Percentiles rank a stretch among this genome's conserved stretches.
These are phyloP conservation scores for Blastobotrys mokoenaii DNA, from an alignment of 805 yeast genomes.

Conservation along the genomic window DNA sequence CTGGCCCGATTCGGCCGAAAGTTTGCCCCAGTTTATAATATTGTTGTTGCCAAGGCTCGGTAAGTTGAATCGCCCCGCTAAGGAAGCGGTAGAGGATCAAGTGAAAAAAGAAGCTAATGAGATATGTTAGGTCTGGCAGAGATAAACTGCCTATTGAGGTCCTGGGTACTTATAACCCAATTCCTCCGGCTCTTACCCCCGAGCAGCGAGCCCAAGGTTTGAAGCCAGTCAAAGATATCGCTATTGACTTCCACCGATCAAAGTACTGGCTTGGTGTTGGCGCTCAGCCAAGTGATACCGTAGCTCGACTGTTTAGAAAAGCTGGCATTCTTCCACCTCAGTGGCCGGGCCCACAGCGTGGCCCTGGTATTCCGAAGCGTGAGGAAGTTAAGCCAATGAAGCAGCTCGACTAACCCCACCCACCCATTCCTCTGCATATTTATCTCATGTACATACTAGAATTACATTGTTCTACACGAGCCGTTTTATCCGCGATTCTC, in stretches of 20 bases:
- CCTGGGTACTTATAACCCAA: constrained; percentile 86
- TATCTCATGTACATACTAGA: not conserved
- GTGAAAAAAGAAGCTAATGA: too few species aligned
- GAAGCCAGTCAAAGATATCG: constrained; percentile 65
- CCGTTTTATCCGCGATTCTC: too few species aligned
- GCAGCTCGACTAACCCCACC: not conserved
- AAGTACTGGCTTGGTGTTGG: constrained; percentile 98
- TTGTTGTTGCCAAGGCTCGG: constrained; percentile 70
- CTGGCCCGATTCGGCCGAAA: constrained; percentile 89
- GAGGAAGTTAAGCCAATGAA: constrained; percentile 8
- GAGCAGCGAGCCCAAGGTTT: constrained; percentile 48
- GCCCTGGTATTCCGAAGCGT: constrained; percentile 16
- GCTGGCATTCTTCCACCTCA: constrained; percentile 46
- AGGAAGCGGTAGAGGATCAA: not conserved
- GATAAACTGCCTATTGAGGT: constrained; percentile 90
- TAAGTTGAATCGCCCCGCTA: constrained; percentile 19
- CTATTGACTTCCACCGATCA: constrained; percentile 78
- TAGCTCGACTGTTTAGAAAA: constrained; percentile 65
- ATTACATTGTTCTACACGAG: too few species aligned
- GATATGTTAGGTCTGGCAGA: constrained; percentile 52
- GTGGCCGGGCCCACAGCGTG: constrained; percentile 28
- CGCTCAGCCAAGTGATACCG: constrained; percentile 85
- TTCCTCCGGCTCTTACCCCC: constrained; percentile 59
- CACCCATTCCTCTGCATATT: constrained; percentile 13
- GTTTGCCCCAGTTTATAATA: constrained; percentile 81